Percentiles rank a stretch among this genome's conserved stretches.
Evolutionary conservation across 768 basidiomycete species (phyloP).

Genomic region (Rhodotorula paludigena): DNA sequence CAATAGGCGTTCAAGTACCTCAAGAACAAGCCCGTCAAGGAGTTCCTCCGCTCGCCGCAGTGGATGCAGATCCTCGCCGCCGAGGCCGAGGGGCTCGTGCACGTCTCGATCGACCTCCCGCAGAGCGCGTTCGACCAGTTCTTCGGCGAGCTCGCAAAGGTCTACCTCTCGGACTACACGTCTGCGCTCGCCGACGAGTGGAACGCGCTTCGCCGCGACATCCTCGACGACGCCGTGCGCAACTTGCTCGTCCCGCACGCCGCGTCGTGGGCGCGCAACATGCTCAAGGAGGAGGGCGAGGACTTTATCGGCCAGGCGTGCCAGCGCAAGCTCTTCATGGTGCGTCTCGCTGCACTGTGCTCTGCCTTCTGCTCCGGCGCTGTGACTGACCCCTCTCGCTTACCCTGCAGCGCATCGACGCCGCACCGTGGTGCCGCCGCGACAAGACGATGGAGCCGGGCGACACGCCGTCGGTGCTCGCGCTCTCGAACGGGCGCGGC

Average conservation of each 20-base stretch:
- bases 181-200: conserved; percentile 80
- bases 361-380: not conserved
- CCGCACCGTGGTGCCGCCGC: conserved; percentile 38
- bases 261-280: conserved; percentile 82
- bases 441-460: conserved; percentile 63
- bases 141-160: conserved; percentile 68
- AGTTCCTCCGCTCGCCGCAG: conserved; percentile 54
- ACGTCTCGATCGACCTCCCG: conserved; percentile 64
- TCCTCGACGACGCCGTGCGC: conserved; percentile 72
- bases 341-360: conserved; percentile 47
- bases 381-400: not conserved
- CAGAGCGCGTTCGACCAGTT: conserved; percentile 61
- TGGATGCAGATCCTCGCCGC: conserved; percentile 87
- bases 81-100: conserved; percentile 81
- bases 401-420: conserved; percentile 23
- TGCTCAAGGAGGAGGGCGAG: conserved; percentile 82
- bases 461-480: conserved; percentile 71
- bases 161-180: conserved; percentile 77
- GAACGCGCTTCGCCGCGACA: conserved; percentile 76
- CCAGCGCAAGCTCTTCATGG: conserved; percentile 64
- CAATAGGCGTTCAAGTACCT: conserved; percentile 91
- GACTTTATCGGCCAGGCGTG: conserved; percentile 69
- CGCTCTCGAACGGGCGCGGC: conserved; percentile 90
- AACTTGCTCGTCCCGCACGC: conserved; percentile 78
- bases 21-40: conserved; percentile 64